Base-by-base conservation (phyloP, 108 stramenopile species). In the Chaetoceros muelleri region DNA sequence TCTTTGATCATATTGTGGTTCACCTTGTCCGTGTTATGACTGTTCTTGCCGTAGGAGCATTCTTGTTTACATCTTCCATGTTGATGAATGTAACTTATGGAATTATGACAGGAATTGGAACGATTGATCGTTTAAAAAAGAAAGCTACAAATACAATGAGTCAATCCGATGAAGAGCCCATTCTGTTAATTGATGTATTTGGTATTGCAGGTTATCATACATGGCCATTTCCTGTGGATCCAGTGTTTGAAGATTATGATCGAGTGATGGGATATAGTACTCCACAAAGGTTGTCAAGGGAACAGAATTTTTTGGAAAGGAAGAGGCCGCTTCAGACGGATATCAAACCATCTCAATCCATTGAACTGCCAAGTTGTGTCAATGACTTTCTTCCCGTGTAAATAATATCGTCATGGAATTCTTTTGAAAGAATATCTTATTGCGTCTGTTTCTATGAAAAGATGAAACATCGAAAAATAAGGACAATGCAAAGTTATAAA, bases 81-180 rank as follows among this genome's bases (percentile, higher is more conserved):
- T 53, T 91, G 18, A 93, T 93, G 91, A 94, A 94, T 60, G 86
- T 87, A 2, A 65, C 73, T 21, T 94, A 87, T 76, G 93, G 88
- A 1, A 58, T 94, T 53, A 80, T 94, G 74, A 94, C 87, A 23
- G 93, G 93, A 28, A 83, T 94, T 57, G 93, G 93, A 8, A 94
- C 93, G 24, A 94, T 94, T 62, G 93, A 94, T 78, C 71, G 93
- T 17, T 68, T 93, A 50, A 93, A 93, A 50, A 93, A 91, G 61
- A 93, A 93, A 58, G 90, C 90, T 8, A 82, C 69, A 59, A 72
- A 80, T 60, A 70, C 82, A 24, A 78, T 93, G 64, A 62, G 48
- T 44, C 73, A 80, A 24, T 67, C 79, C 22, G 75, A 72, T 17
- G 90, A 93, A 67, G 82, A 86, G 51, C 81, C 84, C 1, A 80